These are phyloP conservation scores for Solanum appendiculatum DNA, from an alignment of 257 asterid genomes.

Conservation along the genomic window DNA sequence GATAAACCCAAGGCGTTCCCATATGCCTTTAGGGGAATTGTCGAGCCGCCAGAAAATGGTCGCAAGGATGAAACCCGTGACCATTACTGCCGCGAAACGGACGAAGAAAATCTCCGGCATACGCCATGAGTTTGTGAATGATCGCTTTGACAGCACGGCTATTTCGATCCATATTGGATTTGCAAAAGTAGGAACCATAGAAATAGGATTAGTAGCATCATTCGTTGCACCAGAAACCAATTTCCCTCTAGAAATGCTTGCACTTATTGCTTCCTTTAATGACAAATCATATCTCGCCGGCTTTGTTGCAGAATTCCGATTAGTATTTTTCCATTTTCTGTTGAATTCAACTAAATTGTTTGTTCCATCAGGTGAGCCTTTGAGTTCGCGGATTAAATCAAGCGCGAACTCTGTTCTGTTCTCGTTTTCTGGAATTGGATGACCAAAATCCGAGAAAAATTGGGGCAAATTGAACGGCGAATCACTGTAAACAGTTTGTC, in stretches of 20 bases:
- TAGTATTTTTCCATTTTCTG: slow-evolving; percentile 3
- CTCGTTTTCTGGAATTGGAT: slow-evolving; percentile 30
- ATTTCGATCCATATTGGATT: slow-evolving; percentile 35
- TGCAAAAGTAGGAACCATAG: slow-evolving; percentile 22
- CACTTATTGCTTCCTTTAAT: slow-evolving; percentile 26
- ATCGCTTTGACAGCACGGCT: slow-evolving; percentile 15
- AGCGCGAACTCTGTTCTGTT: slow-evolving; percentile 27
- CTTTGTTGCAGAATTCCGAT: neutral
- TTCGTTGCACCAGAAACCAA: slow-evolving; percentile 25
- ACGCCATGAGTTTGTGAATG: slow-evolving; percentile 24
- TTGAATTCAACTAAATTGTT: slow-evolving; percentile 28
- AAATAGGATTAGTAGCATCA: neutral
- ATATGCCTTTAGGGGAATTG: slow-evolving; percentile 26
- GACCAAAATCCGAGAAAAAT: slow-evolving; percentile 27
- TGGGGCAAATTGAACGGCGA: slow-evolving; percentile 12
- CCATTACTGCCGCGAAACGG: slow-evolving; percentile 23
- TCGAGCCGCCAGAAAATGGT: slow-evolving; percentile 31
- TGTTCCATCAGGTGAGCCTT: slow-evolving; percentile 18
- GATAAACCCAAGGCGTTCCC: slow-evolving; percentile 25
- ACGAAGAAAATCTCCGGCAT: slow-evolving; percentile 28
- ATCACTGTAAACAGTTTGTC: slow-evolving; percentile 30
- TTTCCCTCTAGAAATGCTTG: slow-evolving; percentile 27
- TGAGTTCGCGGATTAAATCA: slow-evolving; percentile 28
- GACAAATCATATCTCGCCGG: neutral
- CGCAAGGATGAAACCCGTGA: slow-evolving; percentile 33